phyloP scores from a whole-genome alignment of 345 rosid species.

The Brassica carinata region DNA sequence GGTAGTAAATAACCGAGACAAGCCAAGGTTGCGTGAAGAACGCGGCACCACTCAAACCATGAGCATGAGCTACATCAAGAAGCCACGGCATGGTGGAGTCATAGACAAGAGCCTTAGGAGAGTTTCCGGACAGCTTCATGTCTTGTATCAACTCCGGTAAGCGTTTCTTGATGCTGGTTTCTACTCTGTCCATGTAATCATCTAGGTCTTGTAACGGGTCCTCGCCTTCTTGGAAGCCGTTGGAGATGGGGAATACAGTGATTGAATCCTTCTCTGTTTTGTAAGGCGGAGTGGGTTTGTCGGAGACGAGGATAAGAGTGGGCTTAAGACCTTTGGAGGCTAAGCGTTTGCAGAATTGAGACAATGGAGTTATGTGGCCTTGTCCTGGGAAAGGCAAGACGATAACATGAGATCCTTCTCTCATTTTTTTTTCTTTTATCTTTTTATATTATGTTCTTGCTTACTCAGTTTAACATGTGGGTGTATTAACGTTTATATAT shows the following conservation, averaged over 20 bases:
- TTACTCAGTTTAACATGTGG: not conserved
- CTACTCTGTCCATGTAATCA: constrained; percentile 33
- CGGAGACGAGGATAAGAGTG: constrained; percentile 45
- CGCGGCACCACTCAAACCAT: constrained; percentile 40
- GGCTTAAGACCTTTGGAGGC: constrained; percentile 52
- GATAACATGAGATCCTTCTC: constrained; percentile 34
- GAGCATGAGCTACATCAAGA: constrained; percentile 44
- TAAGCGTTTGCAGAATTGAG: constrained; percentile 61
- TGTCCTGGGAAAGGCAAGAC: constrained; percentile 50
- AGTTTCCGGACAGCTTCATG: constrained; percentile 14
- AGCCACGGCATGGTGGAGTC: constrained; percentile 59
- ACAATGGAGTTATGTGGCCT: constrained; percentile 64
- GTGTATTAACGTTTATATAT: not conserved
- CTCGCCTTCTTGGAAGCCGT: constrained; percentile 39
- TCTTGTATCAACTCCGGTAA: constrained; percentile 42
- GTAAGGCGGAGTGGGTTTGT: constrained; percentile 35
- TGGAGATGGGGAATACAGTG: constrained; percentile 35
- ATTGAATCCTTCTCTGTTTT: constrained; percentile 33
- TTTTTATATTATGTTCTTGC: not conserved
- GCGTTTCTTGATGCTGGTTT: constrained; percentile 23
- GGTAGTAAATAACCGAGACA: constrained; percentile 46
- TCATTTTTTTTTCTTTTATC: constrained; percentile 20
- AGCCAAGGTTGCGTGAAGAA: constrained; percentile 58
- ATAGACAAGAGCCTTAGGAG: constrained; percentile 42
- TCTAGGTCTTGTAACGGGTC: constrained; percentile 9